These are phyloP conservation scores for Salinomyces thailandicus DNA, from an alignment of 2,329 filamentous ascomycete species.

Conservation along the genomic window DNA sequence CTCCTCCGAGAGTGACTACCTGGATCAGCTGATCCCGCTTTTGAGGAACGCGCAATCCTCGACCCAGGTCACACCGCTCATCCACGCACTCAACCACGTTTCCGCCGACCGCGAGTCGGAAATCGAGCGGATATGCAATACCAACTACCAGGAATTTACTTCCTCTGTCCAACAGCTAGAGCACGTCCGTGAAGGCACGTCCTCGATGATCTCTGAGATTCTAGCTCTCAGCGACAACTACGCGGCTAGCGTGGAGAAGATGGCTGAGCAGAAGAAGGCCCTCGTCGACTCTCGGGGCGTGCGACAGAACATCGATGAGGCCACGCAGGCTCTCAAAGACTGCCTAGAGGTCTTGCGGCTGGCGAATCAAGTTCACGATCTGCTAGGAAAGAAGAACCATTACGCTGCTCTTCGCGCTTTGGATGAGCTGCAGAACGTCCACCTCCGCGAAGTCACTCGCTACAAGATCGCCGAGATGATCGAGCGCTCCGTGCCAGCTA, in stretches of 20 bases:
- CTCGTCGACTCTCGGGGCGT: slow-evolving; percentile 86
- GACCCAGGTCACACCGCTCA: slow-evolving; percentile 56
- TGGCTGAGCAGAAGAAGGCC: slow-evolving; percentile 88
- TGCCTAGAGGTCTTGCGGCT: slow-evolving; percentile 85
- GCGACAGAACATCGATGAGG: slow-evolving; percentile 91
- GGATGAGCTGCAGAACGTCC: slow-evolving; percentile 92
- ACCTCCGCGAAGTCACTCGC: slow-evolving; percentile 86
- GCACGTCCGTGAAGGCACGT: slow-evolving; percentile 79
- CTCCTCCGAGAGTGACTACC: slow-evolving; percentile 82
- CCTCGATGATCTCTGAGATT: slow-evolving; percentile 80
- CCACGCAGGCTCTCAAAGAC: slow-evolving; percentile 75
- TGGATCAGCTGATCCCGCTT: slow-evolving; percentile 89
- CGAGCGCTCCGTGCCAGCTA: slow-evolving; percentile 86
- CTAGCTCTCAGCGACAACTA: slow-evolving; percentile 88
- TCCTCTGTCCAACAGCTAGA: slow-evolving; percentile 90
- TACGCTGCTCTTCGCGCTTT: slow-evolving; percentile 89
- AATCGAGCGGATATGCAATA: slow-evolving; percentile 88
- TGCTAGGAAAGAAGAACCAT: slow-evolving; percentile 86
- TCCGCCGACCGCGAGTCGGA: slow-evolving; percentile 78
- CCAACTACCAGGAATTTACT: slow-evolving; percentile 94
- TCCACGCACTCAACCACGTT: slow-evolving; percentile 70
- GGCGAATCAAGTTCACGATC: slow-evolving; percentile 87
- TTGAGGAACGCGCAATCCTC: slow-evolving; percentile 75
- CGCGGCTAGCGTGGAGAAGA: slow-evolving; percentile 83
- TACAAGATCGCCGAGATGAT: slow-evolving; percentile 94